These are phyloP conservation scores for Solanum lignicaule DNA, from an alignment of 257 asterid species.

Conservation along the genomic window DNA sequence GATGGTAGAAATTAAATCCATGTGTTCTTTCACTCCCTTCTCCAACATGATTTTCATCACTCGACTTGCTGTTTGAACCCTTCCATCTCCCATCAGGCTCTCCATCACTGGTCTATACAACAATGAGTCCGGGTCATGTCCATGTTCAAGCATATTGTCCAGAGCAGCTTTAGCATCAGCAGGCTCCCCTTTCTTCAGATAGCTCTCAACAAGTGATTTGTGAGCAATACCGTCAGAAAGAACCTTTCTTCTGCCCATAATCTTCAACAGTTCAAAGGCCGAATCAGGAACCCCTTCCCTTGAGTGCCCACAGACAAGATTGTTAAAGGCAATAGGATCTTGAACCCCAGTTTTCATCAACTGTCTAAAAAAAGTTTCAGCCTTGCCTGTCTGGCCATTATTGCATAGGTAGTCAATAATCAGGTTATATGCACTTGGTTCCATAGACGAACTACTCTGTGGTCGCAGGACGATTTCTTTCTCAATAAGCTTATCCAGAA, in stretches of 20 bases:
- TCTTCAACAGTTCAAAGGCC: conserved; percentile 60
- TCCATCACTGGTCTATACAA: conserved; percentile 68
- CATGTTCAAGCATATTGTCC: conserved; percentile 78
- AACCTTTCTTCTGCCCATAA: conserved; percentile 65
- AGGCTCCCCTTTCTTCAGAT: conserved; percentile 62
- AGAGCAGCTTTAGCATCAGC: conserved; percentile 78
- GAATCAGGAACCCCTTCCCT: conserved; percentile 66
- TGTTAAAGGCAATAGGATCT: conserved; percentile 57
- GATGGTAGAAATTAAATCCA: conserved; percentile 55
- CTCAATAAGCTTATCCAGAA: conserved; percentile 74
- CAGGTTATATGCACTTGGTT: conserved; percentile 65
- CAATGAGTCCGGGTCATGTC: conserved; percentile 69
- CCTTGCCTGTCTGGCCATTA: conserved; percentile 68
- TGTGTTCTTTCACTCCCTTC: conserved; percentile 65
- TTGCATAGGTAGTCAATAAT: conserved; percentile 70
- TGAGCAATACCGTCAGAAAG: conserved; percentile 43
- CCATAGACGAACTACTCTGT: conserved; percentile 54
- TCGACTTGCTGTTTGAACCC: conserved; percentile 89
- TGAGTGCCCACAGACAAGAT: conserved; percentile 64
- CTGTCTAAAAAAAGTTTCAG: conserved; percentile 72
- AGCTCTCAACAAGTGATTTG: conserved; percentile 49
- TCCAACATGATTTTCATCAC: conserved; percentile 92
- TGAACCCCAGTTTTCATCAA: conserved; percentile 87
- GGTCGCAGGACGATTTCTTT: conserved; percentile 64
- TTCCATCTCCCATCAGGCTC: conserved; percentile 77